Base-by-base conservation (phyloP, 2,329 filamentous ascomycete species). In the Fusarium clavum region DNA sequence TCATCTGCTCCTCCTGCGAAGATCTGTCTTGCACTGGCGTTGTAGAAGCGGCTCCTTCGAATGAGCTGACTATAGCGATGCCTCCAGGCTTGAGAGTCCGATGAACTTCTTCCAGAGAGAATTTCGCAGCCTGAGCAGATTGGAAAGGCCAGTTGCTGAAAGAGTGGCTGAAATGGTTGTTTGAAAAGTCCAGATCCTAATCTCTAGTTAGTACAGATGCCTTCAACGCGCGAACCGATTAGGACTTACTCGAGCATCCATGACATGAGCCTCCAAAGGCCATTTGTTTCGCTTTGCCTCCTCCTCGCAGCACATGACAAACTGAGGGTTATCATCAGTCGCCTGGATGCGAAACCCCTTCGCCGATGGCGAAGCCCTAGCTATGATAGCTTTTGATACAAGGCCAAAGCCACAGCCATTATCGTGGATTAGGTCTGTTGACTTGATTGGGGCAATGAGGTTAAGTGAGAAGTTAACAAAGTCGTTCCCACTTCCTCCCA, bases 81-180 rank as follows among this genome's bases (percentile, higher is more conserved):
- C 46, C 46, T 2, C 34, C 29, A 4, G 61, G 30, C 12, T 51
- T 55, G 2, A 47, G 13, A 3, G 20, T 61, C 8, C 45, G 25
- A 16, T 22, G 14, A 2, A 53, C 38, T 20, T 58, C 52, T 8
- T 18, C 40, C 9, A 47, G 6, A 5, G 30, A 9, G 20, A 25
- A 32, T 4, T 18, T 18, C 3, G 32, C 43, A 6, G 46, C 18
- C 5, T 20, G 14, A 24, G 51, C 47, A 14, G 44, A 62, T 8
- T 57, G 58, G 32, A 52, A 41, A 4, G 57, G 45, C 10, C 61
- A 25, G n/a, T 49, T 57, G 40, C 40, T 62, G 11, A 64, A 47
- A 2, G 24, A 61, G 12, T 52, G 49, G 13, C 49, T 56, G 24
- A 63, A 65, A 4, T 41, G 18, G 3, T 44, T 44, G 16, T 51